A percentile compares a stretch with the other conserved stretches of the same genome.
Evolutionary conservation across 192 early-diverging fungal genomes (phyloP).

Genomic region (Backusella liffmaniae): DNA sequence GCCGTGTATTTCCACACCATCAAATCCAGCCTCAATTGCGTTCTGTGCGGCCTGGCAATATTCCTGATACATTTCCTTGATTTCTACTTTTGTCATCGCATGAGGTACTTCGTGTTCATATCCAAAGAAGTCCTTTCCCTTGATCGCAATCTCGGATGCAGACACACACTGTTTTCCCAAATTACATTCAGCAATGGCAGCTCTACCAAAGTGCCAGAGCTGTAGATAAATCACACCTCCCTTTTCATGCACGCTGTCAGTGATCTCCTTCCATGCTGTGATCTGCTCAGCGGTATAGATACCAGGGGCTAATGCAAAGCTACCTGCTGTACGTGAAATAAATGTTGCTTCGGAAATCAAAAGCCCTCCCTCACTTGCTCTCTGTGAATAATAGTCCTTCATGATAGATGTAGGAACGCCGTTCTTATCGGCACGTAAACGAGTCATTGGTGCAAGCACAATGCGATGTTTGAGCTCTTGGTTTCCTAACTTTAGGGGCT

Average conservation of each 20-base stretch:
- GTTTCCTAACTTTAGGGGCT: constrained; percentile 20
- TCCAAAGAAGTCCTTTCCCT: constrained; percentile 5
- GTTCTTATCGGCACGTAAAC: constrained; percentile 13
- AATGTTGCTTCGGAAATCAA: constrained; percentile 12
- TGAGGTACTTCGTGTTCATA: constrained; percentile 14
- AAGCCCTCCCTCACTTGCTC: constrained; percentile 10
- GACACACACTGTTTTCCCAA: constrained; percentile 10
- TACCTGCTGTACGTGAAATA: not conserved
- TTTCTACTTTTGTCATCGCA: constrained; percentile 6
- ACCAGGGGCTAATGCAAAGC: constrained; percentile 28
- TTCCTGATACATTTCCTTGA: constrained; percentile 1
- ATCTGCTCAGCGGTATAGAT: constrained; percentile 43
- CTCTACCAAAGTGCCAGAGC: constrained; percentile 45
- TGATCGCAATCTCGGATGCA: constrained; percentile 20
- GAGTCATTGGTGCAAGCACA: constrained; percentile 24
- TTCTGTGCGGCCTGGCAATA: constrained; percentile 54
- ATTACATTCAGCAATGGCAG: not conserved
- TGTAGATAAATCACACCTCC: constrained; percentile 56
- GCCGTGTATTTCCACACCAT: constrained; percentile 84
- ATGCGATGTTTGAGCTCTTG: constrained; percentile 12
- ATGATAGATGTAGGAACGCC: not conserved
- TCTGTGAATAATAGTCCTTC: constrained; percentile 19
- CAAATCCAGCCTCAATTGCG: constrained; percentile 80
- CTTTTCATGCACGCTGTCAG: constrained; percentile 54
- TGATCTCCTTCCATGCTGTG: constrained; percentile 48